Conservation (phyloP, 2,329 filamentous ascomycete species). For the Talaromyces funiculosus region DNA sequence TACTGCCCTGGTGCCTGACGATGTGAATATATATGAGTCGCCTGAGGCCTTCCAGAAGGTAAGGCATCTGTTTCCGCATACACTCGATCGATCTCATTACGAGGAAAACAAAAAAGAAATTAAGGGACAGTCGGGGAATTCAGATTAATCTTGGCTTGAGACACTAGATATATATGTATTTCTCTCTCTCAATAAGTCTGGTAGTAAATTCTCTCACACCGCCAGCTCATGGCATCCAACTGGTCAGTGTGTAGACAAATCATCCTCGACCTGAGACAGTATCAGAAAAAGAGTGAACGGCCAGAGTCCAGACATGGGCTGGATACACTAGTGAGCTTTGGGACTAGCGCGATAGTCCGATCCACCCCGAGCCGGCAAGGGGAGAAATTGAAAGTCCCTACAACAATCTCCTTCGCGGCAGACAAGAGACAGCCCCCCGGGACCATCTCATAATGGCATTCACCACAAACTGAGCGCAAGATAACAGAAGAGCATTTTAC, state of each 20-base stretch:
- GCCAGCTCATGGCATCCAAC: neutral
- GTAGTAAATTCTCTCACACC: neutral
- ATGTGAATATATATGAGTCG: neutral
- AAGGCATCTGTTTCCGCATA: neutral
- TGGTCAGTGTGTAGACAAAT: neutral
- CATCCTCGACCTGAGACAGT: neutral
- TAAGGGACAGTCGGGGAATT: neutral
- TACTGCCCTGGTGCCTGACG: neutral
- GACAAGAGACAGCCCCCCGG: neutral
- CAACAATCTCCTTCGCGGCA: neutral
- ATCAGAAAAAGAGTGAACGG: neutral
- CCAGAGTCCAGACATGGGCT: neutral
- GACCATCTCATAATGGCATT: neutral
- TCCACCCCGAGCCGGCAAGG: neutral
- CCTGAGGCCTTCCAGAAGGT: neutral
- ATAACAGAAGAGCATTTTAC: too few species aligned
- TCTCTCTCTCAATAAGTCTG: too few species aligned
- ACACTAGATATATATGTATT: neutral
- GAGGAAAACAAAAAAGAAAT: neutral
- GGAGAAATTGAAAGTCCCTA: slow-evolving; percentile 1
- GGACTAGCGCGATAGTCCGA: neutral
- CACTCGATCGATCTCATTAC: neutral
- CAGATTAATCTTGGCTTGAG: neutral
- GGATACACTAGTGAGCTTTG: neutral
- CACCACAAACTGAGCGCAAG: too few species aligned